Evolutionary conservation across 1,284 basidiomycete genomes (phyloP).

Genomic region (Chalciporus sp.): DNA sequence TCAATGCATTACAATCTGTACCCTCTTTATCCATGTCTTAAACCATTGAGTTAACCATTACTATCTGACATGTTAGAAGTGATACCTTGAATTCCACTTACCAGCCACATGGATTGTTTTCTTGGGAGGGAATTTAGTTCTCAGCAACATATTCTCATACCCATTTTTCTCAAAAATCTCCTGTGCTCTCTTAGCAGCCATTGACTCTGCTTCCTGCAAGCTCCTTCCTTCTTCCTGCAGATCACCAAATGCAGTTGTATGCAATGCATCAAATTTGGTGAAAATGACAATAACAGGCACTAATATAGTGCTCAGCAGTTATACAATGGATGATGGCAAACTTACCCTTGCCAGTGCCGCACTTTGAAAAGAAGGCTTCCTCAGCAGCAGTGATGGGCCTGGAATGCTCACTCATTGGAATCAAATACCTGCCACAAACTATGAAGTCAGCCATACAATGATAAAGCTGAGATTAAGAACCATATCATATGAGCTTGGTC

Average conservation of each 20-base stretch:
- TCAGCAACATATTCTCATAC: conserved; percentile 1
- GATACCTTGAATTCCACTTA: not conserved
- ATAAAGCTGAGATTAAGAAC: conserved; percentile 9
- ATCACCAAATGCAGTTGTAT: conserved; percentile 2
- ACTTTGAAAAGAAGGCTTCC: conserved; percentile 14
- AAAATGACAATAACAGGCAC: conserved; percentile 18
- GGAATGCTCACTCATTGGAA: conserved; percentile 11
- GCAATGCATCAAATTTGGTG: conserved; percentile 18
- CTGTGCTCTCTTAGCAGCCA: not conserved
- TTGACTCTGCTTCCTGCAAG: not conserved
- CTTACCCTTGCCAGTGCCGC: conserved; percentile 13
- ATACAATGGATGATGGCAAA: not conserved
- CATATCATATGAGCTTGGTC: conserved; percentile 32
- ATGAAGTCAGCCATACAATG: not conserved
- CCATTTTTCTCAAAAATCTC: not conserved
- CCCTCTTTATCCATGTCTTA: not conserved
- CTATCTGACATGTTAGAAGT: not conserved
- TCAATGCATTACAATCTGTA: conserved; percentile 3
- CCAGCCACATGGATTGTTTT: not conserved
- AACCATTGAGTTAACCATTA: not conserved
- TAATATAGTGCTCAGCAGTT: not conserved
- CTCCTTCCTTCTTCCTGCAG: not conserved
- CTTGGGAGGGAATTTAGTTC: not conserved
- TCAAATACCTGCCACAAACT: conserved; percentile 15
- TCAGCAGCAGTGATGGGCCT: conserved; percentile 12